Conservation (phyloP, 2,329 filamentous ascomycete genomes). For the Colletotrichum shisoi region DNA sequence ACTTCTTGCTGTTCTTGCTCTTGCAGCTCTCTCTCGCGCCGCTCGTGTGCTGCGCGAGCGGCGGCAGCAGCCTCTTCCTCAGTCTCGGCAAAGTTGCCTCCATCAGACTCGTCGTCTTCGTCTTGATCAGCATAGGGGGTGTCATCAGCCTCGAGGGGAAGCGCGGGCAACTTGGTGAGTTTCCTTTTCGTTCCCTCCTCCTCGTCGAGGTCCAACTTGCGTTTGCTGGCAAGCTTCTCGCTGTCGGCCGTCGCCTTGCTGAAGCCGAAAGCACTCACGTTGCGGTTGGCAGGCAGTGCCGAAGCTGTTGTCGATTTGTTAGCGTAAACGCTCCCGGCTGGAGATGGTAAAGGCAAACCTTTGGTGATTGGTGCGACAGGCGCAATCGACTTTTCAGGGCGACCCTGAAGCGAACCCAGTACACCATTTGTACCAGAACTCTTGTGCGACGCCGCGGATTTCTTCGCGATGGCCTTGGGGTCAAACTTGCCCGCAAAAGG, state of each 20-base stretch:
- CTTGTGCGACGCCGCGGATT: conserved; percentile 68
- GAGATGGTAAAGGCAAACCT: conserved; percentile 46
- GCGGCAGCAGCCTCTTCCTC: conserved; percentile 90
- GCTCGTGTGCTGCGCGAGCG: conserved; percentile 83
- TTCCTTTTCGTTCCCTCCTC: conserved; percentile 88
- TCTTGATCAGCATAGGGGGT: conserved; percentile 69
- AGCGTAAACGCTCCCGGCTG: conserved; percentile 37
- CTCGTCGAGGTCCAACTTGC: conserved; percentile 84
- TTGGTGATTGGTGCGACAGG: conserved; percentile 48
- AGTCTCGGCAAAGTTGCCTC: conserved; percentile 78
- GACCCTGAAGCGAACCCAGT: conserved; percentile 58
- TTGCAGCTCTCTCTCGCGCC: conserved; percentile 73
- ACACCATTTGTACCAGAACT: conserved; percentile 60
- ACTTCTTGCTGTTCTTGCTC: conserved; percentile 61
- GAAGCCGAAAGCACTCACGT: conserved; percentile 86
- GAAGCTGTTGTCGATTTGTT: conserved; percentile 52
- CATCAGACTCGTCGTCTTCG: conserved; percentile 76
- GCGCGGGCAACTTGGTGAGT: conserved; percentile 85
- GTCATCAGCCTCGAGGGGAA: conserved; percentile 71
- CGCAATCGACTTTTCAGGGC: conserved; percentile 48
- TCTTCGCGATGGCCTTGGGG: conserved; percentile 85
- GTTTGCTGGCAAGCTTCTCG: conserved; percentile 73
- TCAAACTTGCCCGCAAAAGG: conserved; percentile 83
- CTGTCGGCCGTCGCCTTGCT: conserved; percentile 70
- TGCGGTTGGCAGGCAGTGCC: conserved; percentile 72